phyloP scores from a whole-genome alignment of 2,329 filamentous ascomycete genomes.

The Botrytis fabae region DNA sequence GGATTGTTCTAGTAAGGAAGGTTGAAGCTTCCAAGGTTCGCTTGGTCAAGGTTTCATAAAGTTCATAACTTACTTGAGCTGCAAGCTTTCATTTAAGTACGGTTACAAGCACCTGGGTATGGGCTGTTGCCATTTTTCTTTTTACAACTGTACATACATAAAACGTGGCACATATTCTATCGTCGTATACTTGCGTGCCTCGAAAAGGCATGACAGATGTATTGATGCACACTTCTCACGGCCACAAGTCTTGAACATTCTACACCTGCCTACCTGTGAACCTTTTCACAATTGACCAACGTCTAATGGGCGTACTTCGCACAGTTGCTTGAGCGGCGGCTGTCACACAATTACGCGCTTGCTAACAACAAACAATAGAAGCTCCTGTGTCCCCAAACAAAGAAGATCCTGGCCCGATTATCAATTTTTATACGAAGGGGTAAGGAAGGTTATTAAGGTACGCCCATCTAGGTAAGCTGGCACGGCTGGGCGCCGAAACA shows the following conservation, averaged over 20 bases:
- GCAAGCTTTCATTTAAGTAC: conserved; percentile 19
- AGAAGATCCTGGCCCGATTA: neutral
- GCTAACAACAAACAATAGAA: conserved; percentile 4
- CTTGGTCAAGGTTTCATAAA: conserved; percentile 23
- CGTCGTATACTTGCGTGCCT: neutral
- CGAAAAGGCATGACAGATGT: neutral
- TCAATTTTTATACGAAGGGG: neutral
- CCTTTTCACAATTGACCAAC: neutral
- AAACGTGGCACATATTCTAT: conserved; percentile 19
- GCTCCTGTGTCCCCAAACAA: neutral
- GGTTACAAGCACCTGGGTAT: neutral
- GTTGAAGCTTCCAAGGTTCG: conserved; percentile 11
- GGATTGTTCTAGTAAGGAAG: conserved; percentile 12
- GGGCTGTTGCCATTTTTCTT: conserved; percentile 1
- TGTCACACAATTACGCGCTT: conserved; percentile 13
- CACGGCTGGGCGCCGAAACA: neutral
- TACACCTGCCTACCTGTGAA: neutral
- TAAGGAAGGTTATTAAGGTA: neutral
- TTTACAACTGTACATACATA: conserved; percentile 16
- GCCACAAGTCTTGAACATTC: neutral
- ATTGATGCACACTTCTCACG: neutral
- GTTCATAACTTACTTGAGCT: conserved; percentile 20
- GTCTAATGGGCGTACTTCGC: too few species aligned
- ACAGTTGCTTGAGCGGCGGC: neutral
- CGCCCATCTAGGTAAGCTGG: neutral